Base-by-base conservation (phyloP, 2,329 filamentous ascomycete genomes). In the Nigrospora osmanthi region DNA sequence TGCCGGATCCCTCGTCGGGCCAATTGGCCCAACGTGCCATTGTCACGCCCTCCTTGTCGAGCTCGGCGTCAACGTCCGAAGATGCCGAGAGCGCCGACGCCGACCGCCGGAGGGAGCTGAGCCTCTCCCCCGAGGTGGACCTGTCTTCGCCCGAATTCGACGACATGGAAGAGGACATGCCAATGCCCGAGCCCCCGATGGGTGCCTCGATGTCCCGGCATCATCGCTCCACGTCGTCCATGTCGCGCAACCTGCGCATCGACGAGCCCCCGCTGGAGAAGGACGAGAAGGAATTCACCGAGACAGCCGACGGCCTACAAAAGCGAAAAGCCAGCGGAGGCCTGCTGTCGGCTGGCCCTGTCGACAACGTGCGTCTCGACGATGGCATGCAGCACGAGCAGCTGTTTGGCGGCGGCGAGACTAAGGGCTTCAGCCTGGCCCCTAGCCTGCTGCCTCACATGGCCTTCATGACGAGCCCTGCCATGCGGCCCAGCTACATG, bases 231-330 rank as follows among this genome's bases (percentile, higher is more conserved):
- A 45, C 60, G 53, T 50, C 64, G 55, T 47, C 68, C 49, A 68
- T 75, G 42, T 64, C 70, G 40, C 78, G 83, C 55, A 81, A 78
- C 49, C 75, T 81, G 49, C 81, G 87, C 48, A 85, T 84, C n/a
- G 81, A 85, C 19, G 93, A 88, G 51, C 90, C 91, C 42, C 89
- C 89, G 14, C 74, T 97, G 34, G 91, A 97, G 68, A 89, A 87
- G 57, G 91, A 97, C 56, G 91, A 97, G 72, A 87, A 86, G 59
- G 93, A 97, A 65, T 98, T 98, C 60, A 96, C 91, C 7, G 88
- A 95, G 67, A 97, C 90, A 1, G 93, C 93, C 14, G 87, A 89
- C 54, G 88, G 85, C 40, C 78, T 97, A 55, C 87, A 80, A 56
- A 81, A 79, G 61, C 71, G 77, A 49, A 83, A 82, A 57, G 68